Percentiles rank a stretch among this genome's conserved stretches.
phyloP scores from a whole-genome alignment of 1,284 basidiomycete species.

The Ustilago tritici region DNA sequence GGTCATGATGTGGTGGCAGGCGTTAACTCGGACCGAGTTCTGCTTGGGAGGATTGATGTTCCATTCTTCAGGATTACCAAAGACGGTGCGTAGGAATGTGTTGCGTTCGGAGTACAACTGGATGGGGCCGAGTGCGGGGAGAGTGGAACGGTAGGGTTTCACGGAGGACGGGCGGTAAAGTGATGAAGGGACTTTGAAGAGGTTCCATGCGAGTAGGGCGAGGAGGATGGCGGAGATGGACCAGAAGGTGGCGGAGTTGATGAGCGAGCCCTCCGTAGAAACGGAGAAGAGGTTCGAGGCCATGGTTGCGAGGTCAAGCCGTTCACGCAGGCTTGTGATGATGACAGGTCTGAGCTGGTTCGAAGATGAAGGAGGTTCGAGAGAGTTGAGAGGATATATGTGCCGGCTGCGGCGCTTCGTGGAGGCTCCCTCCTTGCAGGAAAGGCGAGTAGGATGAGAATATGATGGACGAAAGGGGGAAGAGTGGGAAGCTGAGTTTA shows the following conservation, averaged over 20 bases:
- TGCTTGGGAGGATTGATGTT: slow-evolving; percentile 27
- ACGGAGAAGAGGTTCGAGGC: slow-evolving; percentile 25
- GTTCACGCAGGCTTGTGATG: background rate
- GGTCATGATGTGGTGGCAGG: slow-evolving; percentile 41
- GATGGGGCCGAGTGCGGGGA: slow-evolving; percentile 39
- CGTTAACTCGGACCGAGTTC: slow-evolving; percentile 33
- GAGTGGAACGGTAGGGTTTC: slow-evolving; percentile 26
- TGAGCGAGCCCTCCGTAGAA: slow-evolving; percentile 27
- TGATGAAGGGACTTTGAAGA: slow-evolving; percentile 29
- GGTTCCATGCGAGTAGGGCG: slow-evolving; percentile 26
- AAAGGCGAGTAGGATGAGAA: background rate
- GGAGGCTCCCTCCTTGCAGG: background rate
- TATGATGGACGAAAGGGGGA: background rate
- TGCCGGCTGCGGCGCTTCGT: background rate
- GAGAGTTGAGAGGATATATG: background rate
- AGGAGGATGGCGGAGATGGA: slow-evolving; percentile 23
- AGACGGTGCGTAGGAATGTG: slow-evolving; percentile 40
- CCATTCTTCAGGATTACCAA: slow-evolving; percentile 50
- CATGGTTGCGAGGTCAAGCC: slow-evolving; percentile 6
- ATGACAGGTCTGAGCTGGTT: background rate
- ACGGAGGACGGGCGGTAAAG: slow-evolving; percentile 28
- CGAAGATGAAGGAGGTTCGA: background rate
- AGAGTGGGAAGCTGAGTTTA: background rate
- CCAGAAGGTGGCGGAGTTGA: slow-evolving; percentile 42
- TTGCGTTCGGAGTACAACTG: slow-evolving; percentile 44